phyloP scores from a whole-genome alignment of 306 rosid genomes.

The Coriaria nepalensis region DNA sequence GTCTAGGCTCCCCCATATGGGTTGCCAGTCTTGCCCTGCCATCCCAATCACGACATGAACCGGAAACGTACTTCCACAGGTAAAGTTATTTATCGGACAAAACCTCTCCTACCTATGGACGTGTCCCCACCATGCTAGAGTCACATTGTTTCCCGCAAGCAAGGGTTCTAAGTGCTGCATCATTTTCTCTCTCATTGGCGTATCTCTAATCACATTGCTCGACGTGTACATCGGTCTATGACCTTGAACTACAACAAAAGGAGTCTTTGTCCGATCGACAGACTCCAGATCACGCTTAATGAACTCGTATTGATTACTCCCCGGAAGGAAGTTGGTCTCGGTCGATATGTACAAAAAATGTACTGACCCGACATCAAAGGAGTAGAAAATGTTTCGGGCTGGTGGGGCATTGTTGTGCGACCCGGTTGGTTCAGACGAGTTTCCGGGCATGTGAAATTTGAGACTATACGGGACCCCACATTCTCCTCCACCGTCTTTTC shows the following conservation, averaged over 20 bases:
- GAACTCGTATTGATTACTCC: slow-evolving; percentile 59
- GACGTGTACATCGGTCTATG: slow-evolving; percentile 93
- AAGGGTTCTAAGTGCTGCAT: slow-evolving; percentile 70
- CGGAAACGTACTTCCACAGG: slow-evolving; percentile 49
- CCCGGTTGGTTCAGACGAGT: slow-evolving; percentile 72
- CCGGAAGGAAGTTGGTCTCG: slow-evolving; percentile 75
- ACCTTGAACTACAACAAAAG: slow-evolving; percentile 74
- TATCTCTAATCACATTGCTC: slow-evolving; percentile 58
- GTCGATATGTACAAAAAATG: slow-evolving; percentile 78
- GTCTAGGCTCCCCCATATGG: slow-evolving; percentile 79
- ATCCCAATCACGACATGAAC: slow-evolving; percentile 83
- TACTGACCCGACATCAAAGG: slow-evolving; percentile 64
- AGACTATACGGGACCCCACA: slow-evolving; percentile 89
- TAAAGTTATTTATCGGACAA: slow-evolving; percentile 61
- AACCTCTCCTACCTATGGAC: slow-evolving; percentile 90
- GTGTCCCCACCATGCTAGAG: slow-evolving; percentile 87
- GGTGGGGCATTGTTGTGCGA: slow-evolving; percentile 31
- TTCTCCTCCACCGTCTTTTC: slow-evolving; percentile 92
- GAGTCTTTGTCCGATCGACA: slow-evolving; percentile 52
- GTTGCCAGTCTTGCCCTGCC: slow-evolving; percentile 89
- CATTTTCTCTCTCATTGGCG: slow-evolving; percentile 47
- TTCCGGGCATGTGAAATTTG: slow-evolving; percentile 88
- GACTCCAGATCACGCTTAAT: slow-evolving; percentile 67
- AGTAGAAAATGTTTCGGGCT: slow-evolving; percentile 69
- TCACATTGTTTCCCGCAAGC: slow-evolving; percentile 62